Evolutionary conservation across 2,329 filamentous ascomycete genomes (phyloP), one percentile per base, ranked within the genome.

Genomic region (Aspergillus caelatus): DNA sequence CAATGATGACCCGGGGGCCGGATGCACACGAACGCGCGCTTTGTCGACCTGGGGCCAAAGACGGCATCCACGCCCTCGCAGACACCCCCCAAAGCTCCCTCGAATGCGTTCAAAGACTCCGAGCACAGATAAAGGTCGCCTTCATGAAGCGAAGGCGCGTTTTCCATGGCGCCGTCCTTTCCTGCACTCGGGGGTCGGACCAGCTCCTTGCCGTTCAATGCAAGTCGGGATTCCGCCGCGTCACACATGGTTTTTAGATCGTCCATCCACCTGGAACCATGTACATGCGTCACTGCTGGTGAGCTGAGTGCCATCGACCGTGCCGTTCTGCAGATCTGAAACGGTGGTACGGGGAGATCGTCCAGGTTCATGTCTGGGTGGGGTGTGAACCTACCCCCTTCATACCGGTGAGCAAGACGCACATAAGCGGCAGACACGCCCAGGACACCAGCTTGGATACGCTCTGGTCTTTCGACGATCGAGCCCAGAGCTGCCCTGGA

Each of bases 1-100:
- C 95, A 99, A 75, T 99, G 95, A 75, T 99, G 95, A 1, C 95
- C 95, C 0, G 95, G 95, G 5, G 95, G 95, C 36, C 95, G 89
- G 57, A 98, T 91, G 32, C 91, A 94, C 57, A 98, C 93, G 76
- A 99, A 99, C 0, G 94, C 93, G 61, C 93, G 88, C 53, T 86
- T 88, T 26, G 90, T 89, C 8, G 88, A 85, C 80, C 77, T 48
- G 61, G 84, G 80, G 6, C 83, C 83, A 71, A 98, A 95, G 3
- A 98, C 89, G 0, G 88, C 84, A 77, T 99, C 95, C 0, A 99
- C 89, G 0, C 92, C 96, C 70, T 99, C 95, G 72, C 94, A 94
- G 0, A 98, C 92, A 28, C 94, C 95, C 14, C 96, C 95, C 5
- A 99, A 80, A 3, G 94, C 93, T 14, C 94, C 94, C 75, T 99